phyloP scores from a whole-genome alignment of 306 rosid species.

The Cicer judaicum region DNA sequence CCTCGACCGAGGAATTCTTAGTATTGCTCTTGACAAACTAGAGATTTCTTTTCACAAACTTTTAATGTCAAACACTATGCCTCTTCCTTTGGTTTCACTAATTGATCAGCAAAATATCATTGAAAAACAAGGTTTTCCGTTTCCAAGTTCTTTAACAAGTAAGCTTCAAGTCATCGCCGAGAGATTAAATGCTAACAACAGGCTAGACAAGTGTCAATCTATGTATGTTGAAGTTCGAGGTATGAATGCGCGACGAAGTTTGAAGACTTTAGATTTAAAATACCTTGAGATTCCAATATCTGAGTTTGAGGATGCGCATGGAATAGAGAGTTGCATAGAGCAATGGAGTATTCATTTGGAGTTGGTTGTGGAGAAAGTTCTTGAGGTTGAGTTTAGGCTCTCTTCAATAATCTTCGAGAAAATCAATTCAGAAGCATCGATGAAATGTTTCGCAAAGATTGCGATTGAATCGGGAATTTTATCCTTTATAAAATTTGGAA shows the following conservation, averaged over 20 bases:
- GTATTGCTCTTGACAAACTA: slow-evolving; percentile 67
- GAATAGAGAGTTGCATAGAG: slow-evolving; percentile 51
- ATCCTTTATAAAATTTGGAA: slow-evolving; percentile 77
- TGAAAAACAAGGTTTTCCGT: slow-evolving; percentile 44
- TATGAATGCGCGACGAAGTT: slow-evolving; percentile 55
- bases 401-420: slow-evolving; percentile 59
- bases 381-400: slow-evolving; percentile 61
- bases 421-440: slow-evolving; percentile 51
- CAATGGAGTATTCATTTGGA: slow-evolving; percentile 75
- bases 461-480: slow-evolving; percentile 63
- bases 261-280: slow-evolving; percentile 68
- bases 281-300: slow-evolving; percentile 60
- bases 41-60: slow-evolving; percentile 67
- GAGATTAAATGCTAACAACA: slow-evolving; percentile 59
- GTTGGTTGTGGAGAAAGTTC: slow-evolving; percentile 59
- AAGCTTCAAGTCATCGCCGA: slow-evolving; percentile 60
- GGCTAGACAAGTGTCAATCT: slow-evolving; percentile 58
- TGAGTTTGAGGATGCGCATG: slow-evolving; percentile 46
- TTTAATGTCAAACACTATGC: slow-evolving; percentile 49
- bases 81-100: slow-evolving; percentile 52
- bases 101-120: slow-evolving; percentile 36
- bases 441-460: slow-evolving; percentile 62
- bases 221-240: slow-evolving; percentile 66
- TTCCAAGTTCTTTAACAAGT: slow-evolving; percentile 50
- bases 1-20: slow-evolving; percentile 73